Percentiles rank a stretch among this genome's conserved stretches.
phyloP scores from a whole-genome alignment of 441 rosid species.

The Gossypium gossypioides region DNA sequence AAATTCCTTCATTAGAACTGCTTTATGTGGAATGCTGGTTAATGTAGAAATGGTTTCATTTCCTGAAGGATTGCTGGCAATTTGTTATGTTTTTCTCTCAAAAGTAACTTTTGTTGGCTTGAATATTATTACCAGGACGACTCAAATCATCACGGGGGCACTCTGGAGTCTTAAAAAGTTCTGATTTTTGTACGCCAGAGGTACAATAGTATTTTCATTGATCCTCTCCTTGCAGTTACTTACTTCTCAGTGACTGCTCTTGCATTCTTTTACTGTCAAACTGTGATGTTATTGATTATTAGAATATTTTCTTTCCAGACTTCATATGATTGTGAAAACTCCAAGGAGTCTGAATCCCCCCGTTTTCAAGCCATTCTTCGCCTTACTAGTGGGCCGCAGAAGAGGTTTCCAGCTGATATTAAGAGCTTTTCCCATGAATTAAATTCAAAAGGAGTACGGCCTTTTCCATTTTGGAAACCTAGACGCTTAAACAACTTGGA shows the following conservation, averaged over 20 bases:
- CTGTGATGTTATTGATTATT: conserved; percentile 2
- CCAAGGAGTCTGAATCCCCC: conserved; percentile 95
- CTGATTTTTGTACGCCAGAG: conserved; percentile 87
- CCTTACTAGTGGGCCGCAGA: conserved; percentile 83
- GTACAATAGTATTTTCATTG: conserved; percentile 31
- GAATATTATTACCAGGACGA: conserved; percentile 35
- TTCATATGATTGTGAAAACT: conserved; percentile 62
- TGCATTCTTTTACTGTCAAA: background rate
- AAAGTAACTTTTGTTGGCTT: conserved; percentile 18
- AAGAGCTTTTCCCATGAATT: conserved; percentile 97
- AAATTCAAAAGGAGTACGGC: conserved; percentile 91
- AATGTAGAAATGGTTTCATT: background rate
- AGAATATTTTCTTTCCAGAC: conserved; percentile 31
- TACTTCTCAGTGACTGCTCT: background rate
- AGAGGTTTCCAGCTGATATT: conserved; percentile 77
- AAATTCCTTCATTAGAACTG: background rate
- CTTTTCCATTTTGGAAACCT: conserved; percentile 92
- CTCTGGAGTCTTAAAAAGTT: conserved; percentile 58
- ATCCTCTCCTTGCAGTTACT: conserved; percentile 17
- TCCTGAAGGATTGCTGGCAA: background rate
- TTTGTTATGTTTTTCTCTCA: conserved; percentile 10
- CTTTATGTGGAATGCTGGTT: background rate
- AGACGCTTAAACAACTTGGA: conserved; percentile 70
- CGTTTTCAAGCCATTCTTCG: conserved; percentile 96
- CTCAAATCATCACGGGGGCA: conserved; percentile 40